phyloP scores from a whole-genome alignment of 2,329 filamentous ascomycete species.

The Lasiodiplodia sp. region DNA sequence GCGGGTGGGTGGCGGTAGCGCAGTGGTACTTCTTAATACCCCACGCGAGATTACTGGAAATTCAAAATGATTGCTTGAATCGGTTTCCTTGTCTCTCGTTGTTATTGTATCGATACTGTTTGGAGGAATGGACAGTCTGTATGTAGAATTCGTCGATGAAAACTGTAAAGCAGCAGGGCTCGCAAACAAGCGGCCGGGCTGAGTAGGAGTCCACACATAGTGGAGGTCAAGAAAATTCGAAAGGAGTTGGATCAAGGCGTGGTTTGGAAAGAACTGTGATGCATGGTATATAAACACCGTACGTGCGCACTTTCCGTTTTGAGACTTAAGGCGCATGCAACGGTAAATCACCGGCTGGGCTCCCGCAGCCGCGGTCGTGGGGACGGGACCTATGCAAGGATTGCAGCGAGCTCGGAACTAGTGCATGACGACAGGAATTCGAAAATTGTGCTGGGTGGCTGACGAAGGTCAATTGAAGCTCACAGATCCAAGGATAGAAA shows the following conservation, averaged over 20 bases:
- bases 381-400: slow-evolving; percentile 14
- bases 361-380: slow-evolving; percentile 19
- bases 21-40: neutral
- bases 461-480: neutral
- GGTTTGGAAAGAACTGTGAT: too few relatives aligned
- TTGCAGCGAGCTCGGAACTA: slow-evolving; percentile 23
- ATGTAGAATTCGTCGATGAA: neutral
- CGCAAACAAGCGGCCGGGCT: neutral
- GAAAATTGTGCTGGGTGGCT: neutral
- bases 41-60: neutral
- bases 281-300: too few relatives aligned
- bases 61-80: neutral
- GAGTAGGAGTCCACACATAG: neutral
- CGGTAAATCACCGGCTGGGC: slow-evolving; percentile 14
- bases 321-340: neutral
- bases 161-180: neutral
- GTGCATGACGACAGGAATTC: slow-evolving; percentile 21
- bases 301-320: neutral
- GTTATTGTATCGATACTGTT: neutral
- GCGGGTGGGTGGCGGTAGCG: neutral
- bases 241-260: neutral
- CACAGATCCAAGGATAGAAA: neutral
- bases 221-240: neutral
- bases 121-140: neutral
- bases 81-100: neutral